Evolutionary conservation across 1,139 yeast species (phyloP), one percentile per base, ranked within the genome.

Genomic region (Pneumocystis jirovecii): DNA sequence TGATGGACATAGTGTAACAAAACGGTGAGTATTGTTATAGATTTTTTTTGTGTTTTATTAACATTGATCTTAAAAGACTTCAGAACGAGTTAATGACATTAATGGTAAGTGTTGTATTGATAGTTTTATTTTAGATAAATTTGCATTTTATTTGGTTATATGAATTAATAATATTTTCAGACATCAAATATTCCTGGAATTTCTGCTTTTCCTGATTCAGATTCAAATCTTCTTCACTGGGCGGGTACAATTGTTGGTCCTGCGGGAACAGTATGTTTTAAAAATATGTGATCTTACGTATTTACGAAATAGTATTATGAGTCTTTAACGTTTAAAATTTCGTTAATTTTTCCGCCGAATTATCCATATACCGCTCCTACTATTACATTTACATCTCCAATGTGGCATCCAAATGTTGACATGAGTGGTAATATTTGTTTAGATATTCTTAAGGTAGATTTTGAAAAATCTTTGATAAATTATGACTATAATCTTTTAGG

Each of bases 391-490:
- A 79, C 80, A 60, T 80, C 86, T 63, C 86, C 86, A 66, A 84
- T 85, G 79, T 85, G 85, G 79, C 90, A 85, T 71, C 90, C 90
- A 66, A 85, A 85, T 73, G 85, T 85, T 69, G 86, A 84, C 72
- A 79, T 82, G 76, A 77, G 81, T 68, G 89, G 89, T 61, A 82
- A 83, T 73, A 83, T 83, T 69, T 82, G 85, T 72, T 73, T 82
- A 62, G 84, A 82, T 71, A 82, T 82, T 67, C 75, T 77, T 68
- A 76, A 77, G 71, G 61, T 45, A 50, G 42, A n/a, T 50, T 44
- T 29, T 37, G 40, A 17, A 21, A 50, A 39, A 65, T 65, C 40
- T 64, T 67, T 64, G 45, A 63, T 44, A 67, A 65, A 12, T 61
- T 5, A 65, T 34, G 76, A 77, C 64, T 76, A 78, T 70, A 70